Evolutionary conservation across 768 basidiomycete species (phyloP), one percentile per base, ranked within the genome.

Genomic region (Pleurotus platypus): DNA sequence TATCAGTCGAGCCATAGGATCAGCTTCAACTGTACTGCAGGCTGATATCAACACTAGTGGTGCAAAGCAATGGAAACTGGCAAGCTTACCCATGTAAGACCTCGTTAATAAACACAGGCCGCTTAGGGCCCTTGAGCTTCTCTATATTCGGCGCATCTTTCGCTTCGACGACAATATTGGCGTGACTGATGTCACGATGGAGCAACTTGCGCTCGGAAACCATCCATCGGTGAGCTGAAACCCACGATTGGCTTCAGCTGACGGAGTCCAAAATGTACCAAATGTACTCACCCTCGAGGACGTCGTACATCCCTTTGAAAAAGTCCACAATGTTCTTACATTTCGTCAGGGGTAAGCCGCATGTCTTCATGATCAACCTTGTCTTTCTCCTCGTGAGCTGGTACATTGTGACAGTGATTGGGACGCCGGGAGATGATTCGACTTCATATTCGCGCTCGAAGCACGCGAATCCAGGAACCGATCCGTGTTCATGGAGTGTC

Each of bases 241-340:
- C 27, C 3, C 27, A 7, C n/a, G 5, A 16, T 37, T 45, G 18
- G 46, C 5, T 8, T 15, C 11, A 39, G 30, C 13, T 24, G 4
- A 43, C 20, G 24, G 20, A 9, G 12, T 11, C 1, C 18, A 3
- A 26, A 22, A 46, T n/a, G 26, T n/a, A 13, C 27, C 8, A 1
- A 30, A 30, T 30, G 6, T 30, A 30, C 55, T 1, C 4, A 56
- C 55, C 22, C 20, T 56, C 55, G 20, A 46, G 39, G 11, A 24
- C 20, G n/a, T 56, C 55, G 15, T 47, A 56, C 55, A 56, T 46
- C 12, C 24, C 55, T 18, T 56, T 56, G 43, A 45, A 46, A 46
- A 56, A 46, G 18, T 42, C 7, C 7, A 46, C 18, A 1, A 38
- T 15, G 45, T 30, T 30, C 27, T 30, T 30, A 16, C 56, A 57